These are phyloP conservation scores for Seiridium cupressi DNA, from an alignment of 2,329 filamentous ascomycete genomes.

Conservation along the genomic window DNA sequence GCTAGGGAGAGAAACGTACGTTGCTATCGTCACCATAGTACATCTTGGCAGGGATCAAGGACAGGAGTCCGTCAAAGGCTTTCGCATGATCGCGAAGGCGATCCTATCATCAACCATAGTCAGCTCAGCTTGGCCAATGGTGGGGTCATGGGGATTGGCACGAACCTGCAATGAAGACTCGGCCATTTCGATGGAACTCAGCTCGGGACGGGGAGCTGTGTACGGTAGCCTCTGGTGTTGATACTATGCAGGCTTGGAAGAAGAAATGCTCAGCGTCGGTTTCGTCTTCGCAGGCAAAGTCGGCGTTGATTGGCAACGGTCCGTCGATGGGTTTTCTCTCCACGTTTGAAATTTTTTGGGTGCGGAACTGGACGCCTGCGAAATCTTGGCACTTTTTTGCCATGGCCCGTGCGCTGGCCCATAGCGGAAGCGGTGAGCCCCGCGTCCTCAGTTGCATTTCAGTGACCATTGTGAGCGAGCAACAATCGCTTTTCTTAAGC, in stretches of 20 bases:
- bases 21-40: constrained; percentile 86
- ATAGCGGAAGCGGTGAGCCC: neutral
- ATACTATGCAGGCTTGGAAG: neutral
- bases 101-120: constrained; percentile 36
- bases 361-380: constrained; percentile 4
- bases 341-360: constrained; percentile 6
- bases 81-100: constrained; percentile 60
- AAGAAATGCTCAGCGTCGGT: neutral
- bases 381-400: constrained; percentile 9
- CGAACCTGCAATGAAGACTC: constrained; percentile 25
- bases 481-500: neutral
- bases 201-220: neutral
- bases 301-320: neutral
- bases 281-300: neutral
- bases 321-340: neutral
- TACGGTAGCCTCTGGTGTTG: neutral
- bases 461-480: neutral
- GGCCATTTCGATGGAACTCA: constrained; percentile 15
- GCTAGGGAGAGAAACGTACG: constrained; percentile 53
- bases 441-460: neutral
- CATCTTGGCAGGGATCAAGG: constrained; percentile 83
- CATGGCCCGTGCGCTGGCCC: neutral
- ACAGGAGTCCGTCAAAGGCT: constrained; percentile 83
- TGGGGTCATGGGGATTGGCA: constrained; percentile 3
- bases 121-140: constrained; percentile 5